Evolutionary conservation across 2,329 filamentous ascomycete genomes (phyloP), one percentile per base, ranked within the genome.

Genomic region (Clonostachys rosea): DNA sequence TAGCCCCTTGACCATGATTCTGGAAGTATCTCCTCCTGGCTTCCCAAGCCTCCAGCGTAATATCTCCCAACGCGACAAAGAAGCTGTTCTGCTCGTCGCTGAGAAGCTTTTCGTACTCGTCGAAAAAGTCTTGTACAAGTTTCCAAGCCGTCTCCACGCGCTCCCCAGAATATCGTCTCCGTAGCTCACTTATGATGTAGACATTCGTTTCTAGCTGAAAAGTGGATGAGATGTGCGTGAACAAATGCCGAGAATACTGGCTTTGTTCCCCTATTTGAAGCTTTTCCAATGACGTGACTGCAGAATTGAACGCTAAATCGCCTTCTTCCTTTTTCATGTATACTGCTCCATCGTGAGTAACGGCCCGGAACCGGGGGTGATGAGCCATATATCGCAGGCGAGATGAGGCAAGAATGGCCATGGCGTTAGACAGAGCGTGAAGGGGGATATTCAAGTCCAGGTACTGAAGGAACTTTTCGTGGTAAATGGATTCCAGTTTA

Each of bases 171-270:
- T 13, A 41, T 2, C 61, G 50, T 2, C 40, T 33, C 4, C 59
- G 56, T 7, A 66, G 49, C 2, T 65, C 60, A 14, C 60, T 63
- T 0, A 63, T 45, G 0, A 65, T 51, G 8, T 61, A 65, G 9
- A 66, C 58, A 16, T 55, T 58, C 1, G 60, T 60, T 11, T 66
- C 62, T 14, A 64, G 47, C 5, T 61, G 53, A 4, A 50, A 49
- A n/a, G 53, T 59, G 9, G 55, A 49, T 2, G 56, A 58, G 18
- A 61, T 43, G 10, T 65, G 59, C 1, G 56, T 53, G 16, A 62
- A 54, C 12, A 66, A 40, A 8, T 62, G 62, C 3, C 54, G 53
- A 1, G 59, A 59, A 6, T 60, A 63, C 16, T 55, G 57, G 47
- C 60, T 62, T 5, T 48, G 50, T 8, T 58, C 43, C 0, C 52